Conservation (phyloP, 345 rosid species). For the Citrus cavaleriei region DNA sequence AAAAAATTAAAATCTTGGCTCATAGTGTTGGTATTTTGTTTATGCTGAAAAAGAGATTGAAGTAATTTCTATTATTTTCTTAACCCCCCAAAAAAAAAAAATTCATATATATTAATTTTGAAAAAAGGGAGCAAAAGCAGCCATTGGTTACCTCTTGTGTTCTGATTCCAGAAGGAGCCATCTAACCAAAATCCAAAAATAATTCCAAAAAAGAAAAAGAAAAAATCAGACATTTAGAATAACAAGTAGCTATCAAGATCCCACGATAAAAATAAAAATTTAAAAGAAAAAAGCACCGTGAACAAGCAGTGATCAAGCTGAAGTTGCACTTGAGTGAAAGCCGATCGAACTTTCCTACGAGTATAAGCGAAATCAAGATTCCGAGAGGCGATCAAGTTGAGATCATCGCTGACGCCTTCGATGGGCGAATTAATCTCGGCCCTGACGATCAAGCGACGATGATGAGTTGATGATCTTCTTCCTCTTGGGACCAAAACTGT, state of each 20-base stretch:
- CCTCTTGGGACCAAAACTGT: not conserved
- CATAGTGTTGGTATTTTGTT: not conserved
- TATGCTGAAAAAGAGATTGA: not conserved
- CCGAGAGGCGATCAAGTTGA: conserved; percentile 62
- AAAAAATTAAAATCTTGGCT: not conserved
- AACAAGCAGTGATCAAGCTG: conserved; percentile 85
- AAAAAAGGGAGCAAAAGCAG: not conserved
- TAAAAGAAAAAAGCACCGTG: conserved; percentile 41
- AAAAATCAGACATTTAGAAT: not conserved
- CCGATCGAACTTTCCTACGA: conserved; percentile 66
- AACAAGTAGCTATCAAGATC: not conserved
- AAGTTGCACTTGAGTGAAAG: conserved; percentile 58
- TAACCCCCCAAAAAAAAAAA: too few species aligned
- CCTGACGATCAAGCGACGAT: not conserved
- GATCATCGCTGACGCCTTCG: conserved; percentile 62
- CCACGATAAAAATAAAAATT: not conserved
- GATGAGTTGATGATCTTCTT: not conserved
- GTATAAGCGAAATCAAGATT: conserved; percentile 73
- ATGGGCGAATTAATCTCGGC: conserved; percentile 26
- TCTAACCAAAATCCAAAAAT: conserved; percentile 36
- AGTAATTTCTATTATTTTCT: not conserved
- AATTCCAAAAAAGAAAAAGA: not conserved
- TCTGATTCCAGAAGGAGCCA: conserved; percentile 73
- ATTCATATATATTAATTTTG: too few species aligned
- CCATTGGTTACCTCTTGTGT: conserved; percentile 63